Evolutionary conservation across 1,284 basidiomycete species (phyloP), one percentile per base, ranked within the genome.

Genomic region (Phlebopus sp.): DNA sequence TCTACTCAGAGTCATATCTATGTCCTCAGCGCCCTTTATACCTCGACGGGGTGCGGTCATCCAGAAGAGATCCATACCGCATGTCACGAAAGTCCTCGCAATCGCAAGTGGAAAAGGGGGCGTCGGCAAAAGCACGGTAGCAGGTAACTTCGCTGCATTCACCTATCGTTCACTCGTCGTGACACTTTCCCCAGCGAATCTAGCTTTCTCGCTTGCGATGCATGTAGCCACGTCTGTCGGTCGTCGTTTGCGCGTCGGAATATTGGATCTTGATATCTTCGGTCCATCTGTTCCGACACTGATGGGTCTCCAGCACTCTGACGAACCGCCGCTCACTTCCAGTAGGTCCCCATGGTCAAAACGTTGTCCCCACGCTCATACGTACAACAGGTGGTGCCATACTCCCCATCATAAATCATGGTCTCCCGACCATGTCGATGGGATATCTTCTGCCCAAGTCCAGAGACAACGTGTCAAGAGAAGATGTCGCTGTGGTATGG

Each of bases 71-170:
- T 60, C 70, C 2, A 81, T 90, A 41, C 77, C 85, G 1, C 72
- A 90, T 59, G 87, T 86, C 10, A 77, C 77, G 53, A 81, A 79
- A 47, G 83, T 97, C 23, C 66, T 99, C 7, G 88, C 84, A 4
- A 94, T 99, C 0, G 90, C 93, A 1, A 94, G 90, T 57, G 96
- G 94, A 13, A 98, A 98, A 64, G 97, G 96, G 30, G 96, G 96
- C 2, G 96, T 98, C 1, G 96, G 96, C 6, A 99, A 99, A 71
- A 95, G 91, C 56, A 98, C 95, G 0, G 76, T 98, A 30, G 90
- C 95, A 42, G 89, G 92, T 92, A 51, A 39, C 73, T 65, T 39
- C 45, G 30, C 39, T 38, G 7, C 21, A 32, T 44, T 31, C 29
- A 35, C n/a, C 19, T 34, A 8, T 18, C 31, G 11, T 21, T 41